Evolutionary conservation across 1,284 basidiomycete species (phyloP).

Genomic region (Irpex sp.): DNA sequence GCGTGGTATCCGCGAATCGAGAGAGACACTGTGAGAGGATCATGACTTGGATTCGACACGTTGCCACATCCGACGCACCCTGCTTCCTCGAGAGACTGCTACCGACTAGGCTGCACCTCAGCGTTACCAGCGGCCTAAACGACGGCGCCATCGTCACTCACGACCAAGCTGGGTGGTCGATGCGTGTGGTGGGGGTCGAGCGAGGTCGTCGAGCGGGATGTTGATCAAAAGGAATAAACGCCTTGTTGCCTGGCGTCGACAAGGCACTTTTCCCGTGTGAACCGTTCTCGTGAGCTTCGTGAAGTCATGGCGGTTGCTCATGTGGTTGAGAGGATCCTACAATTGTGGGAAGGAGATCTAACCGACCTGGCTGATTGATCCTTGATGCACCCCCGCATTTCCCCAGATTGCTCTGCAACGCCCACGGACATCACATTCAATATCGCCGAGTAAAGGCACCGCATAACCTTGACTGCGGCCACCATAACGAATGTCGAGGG

Average conservation of each 20-base stretch:
- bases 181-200: not conserved
- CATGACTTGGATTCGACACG: not conserved
- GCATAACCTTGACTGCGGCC: not conserved
- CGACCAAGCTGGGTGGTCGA: not conserved
- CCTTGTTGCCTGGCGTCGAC: not conserved
- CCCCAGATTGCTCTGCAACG: slow-evolving; percentile 12
- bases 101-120: slow-evolving; percentile 1
- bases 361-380: not conserved
- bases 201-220: not conserved
- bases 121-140: slow-evolving; percentile 4
- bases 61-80: slow-evolving; percentile 5
- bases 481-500: not conserved
- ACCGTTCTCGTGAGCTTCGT: not conserved
- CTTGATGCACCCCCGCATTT: slow-evolving; percentile 6
- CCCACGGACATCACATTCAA: not conserved
- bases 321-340: not conserved
- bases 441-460: not conserved
- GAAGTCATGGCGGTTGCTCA: slow-evolving; percentile 1
- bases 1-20: slow-evolving; percentile 23
- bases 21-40: slow-evolving; percentile 18
- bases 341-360: not conserved
- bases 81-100: slow-evolving; percentile 3
- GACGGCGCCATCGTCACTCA: slow-evolving; percentile 1
- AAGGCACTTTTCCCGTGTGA: not conserved
- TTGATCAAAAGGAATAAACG: slow-evolving; percentile 3